Base-by-base conservation (phyloP, 768 basidiomycete genomes). In the Pleurotus cornucopiae region DNA sequence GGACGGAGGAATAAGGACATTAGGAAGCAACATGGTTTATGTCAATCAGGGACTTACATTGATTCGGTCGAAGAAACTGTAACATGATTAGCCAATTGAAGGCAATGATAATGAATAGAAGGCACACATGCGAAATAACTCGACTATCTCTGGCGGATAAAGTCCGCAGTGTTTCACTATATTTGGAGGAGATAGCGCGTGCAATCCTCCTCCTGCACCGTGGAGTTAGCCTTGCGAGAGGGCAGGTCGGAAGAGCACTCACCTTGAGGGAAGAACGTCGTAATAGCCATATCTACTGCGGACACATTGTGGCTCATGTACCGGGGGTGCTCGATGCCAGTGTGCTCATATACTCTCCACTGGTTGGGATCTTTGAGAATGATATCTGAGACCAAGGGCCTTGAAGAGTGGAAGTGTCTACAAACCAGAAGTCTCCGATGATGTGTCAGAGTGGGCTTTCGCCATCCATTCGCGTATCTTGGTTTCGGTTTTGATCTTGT, bases 111-210 rank as follows among this genome's bases (percentile, higher is more conserved):
- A 40, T 41, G 14, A 46, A 46, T 20, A 18, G 54, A 37, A 25
- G 16, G 64, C 81, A 48, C 63, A 82, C 83, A 84, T 74, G 11
- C 70, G 57, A 60, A 85, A 86, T 6, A 86, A 67, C 38, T 79
- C 72, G 30, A 67, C 60, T 13, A 83, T 78, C 49, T 83, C 81
- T 45, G 75, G 73, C 7, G 80, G 79, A 60, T 77, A 80, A 34
- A 84, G 68, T 1, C 64, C 64, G 54, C 80, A 79, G 54, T 75
- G 71, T 54, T 73, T 74, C 52, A 83, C 70, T 37, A 83, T 76
- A 52, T 73, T 73, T 16, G 81, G 81, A 3, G 70, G 68, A 44
- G 68, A 62, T 37, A 55, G 20, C 70, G 59, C 40, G 40, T 9
- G 20, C 18, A 60, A 62, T 16, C 60, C 62, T 51, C 37, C 47